Percentiles rank a stretch among this genome's conserved stretches.
These are phyloP conservation scores for Trichoderma cornu-damae DNA, from an alignment of 2,329 filamentous ascomycete species.

Conservation along the genomic window DNA sequence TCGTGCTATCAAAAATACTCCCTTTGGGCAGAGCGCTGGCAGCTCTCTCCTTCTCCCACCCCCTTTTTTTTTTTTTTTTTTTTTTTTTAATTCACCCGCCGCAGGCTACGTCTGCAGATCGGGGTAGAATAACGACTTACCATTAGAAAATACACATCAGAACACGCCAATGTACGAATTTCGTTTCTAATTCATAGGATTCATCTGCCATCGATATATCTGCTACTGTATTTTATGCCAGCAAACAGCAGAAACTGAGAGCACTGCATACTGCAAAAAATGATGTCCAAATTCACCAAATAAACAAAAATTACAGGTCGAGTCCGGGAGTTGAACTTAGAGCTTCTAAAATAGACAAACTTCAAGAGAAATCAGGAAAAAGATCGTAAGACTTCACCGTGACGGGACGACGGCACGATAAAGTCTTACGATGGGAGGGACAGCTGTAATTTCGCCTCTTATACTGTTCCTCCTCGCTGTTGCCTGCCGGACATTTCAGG, in stretches of 20 bases:
- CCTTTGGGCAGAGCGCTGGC: not conserved
- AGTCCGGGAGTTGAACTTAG: not conserved
- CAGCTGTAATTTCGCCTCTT: not conserved
- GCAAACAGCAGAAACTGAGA: not conserved
- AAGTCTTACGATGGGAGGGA: not conserved
- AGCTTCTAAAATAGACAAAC: no score
- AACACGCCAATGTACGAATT: fast-evolving
- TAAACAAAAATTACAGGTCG: not conserved
- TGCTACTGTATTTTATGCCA: not conserved
- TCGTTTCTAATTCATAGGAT: not conserved
- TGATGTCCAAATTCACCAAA: not conserved
- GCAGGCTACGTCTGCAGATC: not conserved
- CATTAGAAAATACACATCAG: not conserved
- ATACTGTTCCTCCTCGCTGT: not conserved
- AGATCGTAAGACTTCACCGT: not conserved
- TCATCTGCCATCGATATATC: not conserved
- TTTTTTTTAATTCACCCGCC: no score
- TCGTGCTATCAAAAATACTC: no score
- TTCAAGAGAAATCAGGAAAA: not conserved
- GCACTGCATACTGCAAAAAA: not conserved
- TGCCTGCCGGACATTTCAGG: not conserved
- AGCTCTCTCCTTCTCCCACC: not conserved
- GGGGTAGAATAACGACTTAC: not conserved
- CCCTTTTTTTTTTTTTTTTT: not conserved
- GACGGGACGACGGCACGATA: not conserved